Conservation (phyloP, 75 land plant species). For the Pseudotsuga menziesii region DNA sequence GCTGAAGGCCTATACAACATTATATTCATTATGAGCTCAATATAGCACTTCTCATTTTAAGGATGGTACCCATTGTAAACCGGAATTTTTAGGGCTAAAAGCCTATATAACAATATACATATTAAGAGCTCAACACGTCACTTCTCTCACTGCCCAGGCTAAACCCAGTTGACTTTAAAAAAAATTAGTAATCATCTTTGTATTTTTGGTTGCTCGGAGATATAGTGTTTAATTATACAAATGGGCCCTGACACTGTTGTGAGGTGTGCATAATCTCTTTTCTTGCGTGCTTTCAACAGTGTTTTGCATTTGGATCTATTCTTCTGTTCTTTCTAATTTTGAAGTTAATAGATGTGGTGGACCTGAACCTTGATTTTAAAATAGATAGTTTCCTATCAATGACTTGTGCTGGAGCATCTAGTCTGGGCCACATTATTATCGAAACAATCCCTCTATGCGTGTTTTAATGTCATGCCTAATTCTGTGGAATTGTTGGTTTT, state of each 20-base stretch:
- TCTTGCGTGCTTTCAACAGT: neutral
- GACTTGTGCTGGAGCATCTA: neutral
- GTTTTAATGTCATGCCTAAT: neutral
- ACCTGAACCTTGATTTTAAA: neutral
- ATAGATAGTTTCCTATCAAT: neutral
- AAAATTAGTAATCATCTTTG: too few relatives aligned
- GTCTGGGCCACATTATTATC: neutral
- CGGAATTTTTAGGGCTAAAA: too few relatives aligned
- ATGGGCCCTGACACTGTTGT: neutral
- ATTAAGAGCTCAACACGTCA: too few relatives aligned
- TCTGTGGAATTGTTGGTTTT: constrained; percentile 3
- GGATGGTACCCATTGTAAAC: too few relatives aligned
- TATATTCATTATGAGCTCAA: too few relatives aligned
- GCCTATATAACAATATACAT: too few relatives aligned
- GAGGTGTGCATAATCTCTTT: neutral
- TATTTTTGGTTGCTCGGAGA: too few relatives aligned
- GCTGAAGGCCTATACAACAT: too few relatives aligned
- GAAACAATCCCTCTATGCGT: neutral
- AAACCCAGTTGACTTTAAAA: too few relatives aligned
- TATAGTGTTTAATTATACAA: neutral
- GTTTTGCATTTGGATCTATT: neutral
- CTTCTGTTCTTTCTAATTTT: neutral
- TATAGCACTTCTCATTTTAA: too few relatives aligned
- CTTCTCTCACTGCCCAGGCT: too few relatives aligned
- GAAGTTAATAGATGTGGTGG: neutral